Conservation (phyloP, 176 grass and related monocot species). For the Cenchrus fungigraminus region DNA sequence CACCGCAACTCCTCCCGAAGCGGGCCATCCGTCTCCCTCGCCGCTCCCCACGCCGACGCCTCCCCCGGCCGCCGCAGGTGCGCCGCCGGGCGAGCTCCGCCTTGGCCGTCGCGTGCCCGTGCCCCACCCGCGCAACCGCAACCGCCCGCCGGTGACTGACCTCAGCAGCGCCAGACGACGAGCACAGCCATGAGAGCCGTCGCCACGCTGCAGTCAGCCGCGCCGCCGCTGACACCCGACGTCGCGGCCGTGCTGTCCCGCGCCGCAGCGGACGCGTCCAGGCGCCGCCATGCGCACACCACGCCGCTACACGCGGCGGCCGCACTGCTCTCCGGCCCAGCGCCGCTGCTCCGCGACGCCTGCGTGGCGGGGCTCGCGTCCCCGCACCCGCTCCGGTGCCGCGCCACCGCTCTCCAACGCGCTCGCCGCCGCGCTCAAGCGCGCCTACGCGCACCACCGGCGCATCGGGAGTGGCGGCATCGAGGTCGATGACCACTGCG, state of each 20-base stretch:
- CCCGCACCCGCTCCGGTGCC: conserved; percentile 68
- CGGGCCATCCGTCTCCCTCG: no score
- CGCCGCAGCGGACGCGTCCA: conserved; percentile 58
- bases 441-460: conserved; percentile 80
- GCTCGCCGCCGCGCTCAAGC: conserved; percentile 81
- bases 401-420: conserved; percentile 74
- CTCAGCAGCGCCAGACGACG: not conserved
- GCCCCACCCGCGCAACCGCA: not conserved
- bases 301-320: conserved; percentile 81
- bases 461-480: conserved; percentile 52
- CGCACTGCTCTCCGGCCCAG: conserved; percentile 62
- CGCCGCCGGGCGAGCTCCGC: no score
- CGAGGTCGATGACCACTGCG: conserved; percentile 60
- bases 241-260: conserved; percentile 60
- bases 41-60: no score
- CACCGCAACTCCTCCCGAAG: no score
- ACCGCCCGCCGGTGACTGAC: conserved; percentile 9
- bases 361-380: conserved; percentile 54
- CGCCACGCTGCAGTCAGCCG: conserved; percentile 44
- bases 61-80: no score
- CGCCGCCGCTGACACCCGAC: conserved; percentile 68
- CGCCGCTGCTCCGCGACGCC: conserved; percentile 62
- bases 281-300: conserved; percentile 71
- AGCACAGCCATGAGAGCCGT: conserved; percentile 54
- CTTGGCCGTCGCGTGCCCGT: no score